Conservation (phyloP, 2,329 filamentous ascomycete species). For the Ophiostoma perfectum region DNA sequence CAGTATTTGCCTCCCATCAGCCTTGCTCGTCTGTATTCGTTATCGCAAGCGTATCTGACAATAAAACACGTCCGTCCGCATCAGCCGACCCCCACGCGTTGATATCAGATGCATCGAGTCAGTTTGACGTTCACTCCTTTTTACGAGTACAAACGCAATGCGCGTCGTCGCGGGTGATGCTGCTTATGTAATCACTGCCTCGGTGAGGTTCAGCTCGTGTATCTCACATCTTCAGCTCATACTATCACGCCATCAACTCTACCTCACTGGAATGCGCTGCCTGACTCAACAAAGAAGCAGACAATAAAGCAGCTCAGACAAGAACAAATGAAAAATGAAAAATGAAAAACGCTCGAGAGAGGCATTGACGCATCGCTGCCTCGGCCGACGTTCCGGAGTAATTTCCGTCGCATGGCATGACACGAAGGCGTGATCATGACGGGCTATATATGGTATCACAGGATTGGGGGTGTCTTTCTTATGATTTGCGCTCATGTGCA, state of each 20-base stretch:
- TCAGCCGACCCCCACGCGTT: neutral
- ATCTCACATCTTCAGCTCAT: neutral
- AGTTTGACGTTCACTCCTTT: neutral
- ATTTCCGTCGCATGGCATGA: neutral
- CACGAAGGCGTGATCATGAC: constrained; percentile 5
- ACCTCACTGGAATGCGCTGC: neutral
- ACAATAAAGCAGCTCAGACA: neutral
- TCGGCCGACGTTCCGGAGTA: neutral
- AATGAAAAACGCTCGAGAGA: neutral
- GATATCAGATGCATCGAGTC: neutral
- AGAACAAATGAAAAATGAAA: neutral
- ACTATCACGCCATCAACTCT: neutral
- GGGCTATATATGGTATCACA: neutral
- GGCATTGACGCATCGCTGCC: neutral
- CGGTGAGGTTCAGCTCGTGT: neutral
- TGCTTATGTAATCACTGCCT: neutral
- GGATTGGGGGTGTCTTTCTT: neutral
- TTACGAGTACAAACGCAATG: neutral
- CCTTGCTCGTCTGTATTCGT: neutral
- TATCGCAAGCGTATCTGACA: neutral
- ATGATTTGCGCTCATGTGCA: neutral
- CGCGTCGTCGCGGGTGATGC: neutral
- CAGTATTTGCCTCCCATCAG: neutral
- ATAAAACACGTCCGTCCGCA: neutral
- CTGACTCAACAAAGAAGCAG: neutral